phyloP scores from a whole-genome alignment of 2,329 filamentous ascomycete species.

The Colletotrichum orbiculare region DNA sequence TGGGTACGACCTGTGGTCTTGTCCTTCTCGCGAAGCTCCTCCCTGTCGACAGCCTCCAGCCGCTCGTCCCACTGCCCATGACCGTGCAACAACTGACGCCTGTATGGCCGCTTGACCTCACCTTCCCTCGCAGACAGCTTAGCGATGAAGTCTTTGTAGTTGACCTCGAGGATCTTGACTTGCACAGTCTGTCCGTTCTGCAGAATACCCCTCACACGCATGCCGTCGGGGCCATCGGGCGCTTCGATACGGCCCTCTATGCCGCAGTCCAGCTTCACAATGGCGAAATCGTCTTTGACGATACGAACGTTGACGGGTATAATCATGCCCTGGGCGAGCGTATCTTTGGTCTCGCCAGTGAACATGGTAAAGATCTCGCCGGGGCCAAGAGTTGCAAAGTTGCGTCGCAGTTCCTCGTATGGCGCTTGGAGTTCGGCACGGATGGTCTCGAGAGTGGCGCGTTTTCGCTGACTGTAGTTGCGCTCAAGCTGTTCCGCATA shows the following conservation, averaged over 20 bases:
- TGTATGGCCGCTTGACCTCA: slow-evolving; percentile 78
- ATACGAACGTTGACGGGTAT: slow-evolving; percentile 89
- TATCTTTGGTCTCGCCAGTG: slow-evolving; percentile 89
- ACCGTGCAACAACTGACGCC: slow-evolving; percentile 75
- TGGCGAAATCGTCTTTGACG: slow-evolving; percentile 91
- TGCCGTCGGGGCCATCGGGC: slow-evolving; percentile 81
- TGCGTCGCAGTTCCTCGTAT: slow-evolving; percentile 91
- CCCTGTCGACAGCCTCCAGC: slow-evolving; percentile 83
- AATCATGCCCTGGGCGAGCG: slow-evolving; percentile 89
- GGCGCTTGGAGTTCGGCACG: slow-evolving; percentile 91
- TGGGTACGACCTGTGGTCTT: slow-evolving; percentile 86
- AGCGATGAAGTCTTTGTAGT: slow-evolving; percentile 85
- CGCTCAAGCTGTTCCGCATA: slow-evolving; percentile 95
- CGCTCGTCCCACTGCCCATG: slow-evolving; percentile 88
- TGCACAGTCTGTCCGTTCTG: slow-evolving; percentile 85
- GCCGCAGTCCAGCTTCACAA: slow-evolving; percentile 93
- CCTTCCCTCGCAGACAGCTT: slow-evolving; percentile 89
- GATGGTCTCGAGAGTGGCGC: slow-evolving; percentile 95
- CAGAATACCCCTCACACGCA: slow-evolving; percentile 79
- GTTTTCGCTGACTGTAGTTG: slow-evolving; percentile 94
- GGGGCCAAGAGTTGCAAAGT: slow-evolving; percentile 75
- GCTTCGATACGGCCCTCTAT: slow-evolving; percentile 89
- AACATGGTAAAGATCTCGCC: slow-evolving; percentile 96
- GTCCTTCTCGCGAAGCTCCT: slow-evolving; percentile 87
- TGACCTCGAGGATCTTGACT: slow-evolving; percentile 88